These are phyloP conservation scores for Vaccinium vitisidaea DNA, from an alignment of 148 eudicot species.

Conservation along the genomic window DNA sequence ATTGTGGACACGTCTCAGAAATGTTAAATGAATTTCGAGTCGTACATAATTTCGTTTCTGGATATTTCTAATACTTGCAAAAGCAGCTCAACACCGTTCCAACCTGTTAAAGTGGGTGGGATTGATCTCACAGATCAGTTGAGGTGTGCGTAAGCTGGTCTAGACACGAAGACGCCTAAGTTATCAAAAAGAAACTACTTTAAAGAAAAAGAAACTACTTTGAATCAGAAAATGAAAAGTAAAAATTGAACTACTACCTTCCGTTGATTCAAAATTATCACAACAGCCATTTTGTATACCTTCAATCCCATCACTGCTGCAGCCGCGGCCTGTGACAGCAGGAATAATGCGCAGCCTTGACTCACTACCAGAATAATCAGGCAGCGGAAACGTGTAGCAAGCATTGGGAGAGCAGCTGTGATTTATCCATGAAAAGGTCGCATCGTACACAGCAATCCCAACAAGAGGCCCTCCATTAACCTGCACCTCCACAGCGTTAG, in stretches of 20 bases:
- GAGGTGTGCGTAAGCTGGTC: neutral
- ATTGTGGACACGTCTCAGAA: neutral
- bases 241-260: constrained; percentile 15
- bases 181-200: too few relatives aligned
- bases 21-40: neutral
- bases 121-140: neutral
- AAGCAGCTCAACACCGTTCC: neutral
- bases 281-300: constrained; percentile 7
- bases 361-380: constrained; percentile 1
- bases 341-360: constrained; percentile 31
- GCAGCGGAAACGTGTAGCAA: constrained; percentile 42
- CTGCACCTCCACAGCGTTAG: constrained; percentile 74
- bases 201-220: neutral
- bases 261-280: constrained; percentile 18
- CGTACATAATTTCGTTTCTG: neutral
- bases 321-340: neutral
- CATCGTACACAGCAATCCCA: constrained; percentile 61
- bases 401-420: constrained; percentile 79
- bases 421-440: constrained; percentile 72
- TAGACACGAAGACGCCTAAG: neutral
- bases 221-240: neutral
- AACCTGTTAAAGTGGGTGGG: neutral
- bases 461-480: constrained; percentile 28
- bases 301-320: constrained; percentile 17
- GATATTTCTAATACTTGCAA: neutral